These are phyloP conservation scores for Chaetothyriales sp. DNA, from an alignment of 2,329 filamentous ascomycete species.

Conservation along the genomic window DNA sequence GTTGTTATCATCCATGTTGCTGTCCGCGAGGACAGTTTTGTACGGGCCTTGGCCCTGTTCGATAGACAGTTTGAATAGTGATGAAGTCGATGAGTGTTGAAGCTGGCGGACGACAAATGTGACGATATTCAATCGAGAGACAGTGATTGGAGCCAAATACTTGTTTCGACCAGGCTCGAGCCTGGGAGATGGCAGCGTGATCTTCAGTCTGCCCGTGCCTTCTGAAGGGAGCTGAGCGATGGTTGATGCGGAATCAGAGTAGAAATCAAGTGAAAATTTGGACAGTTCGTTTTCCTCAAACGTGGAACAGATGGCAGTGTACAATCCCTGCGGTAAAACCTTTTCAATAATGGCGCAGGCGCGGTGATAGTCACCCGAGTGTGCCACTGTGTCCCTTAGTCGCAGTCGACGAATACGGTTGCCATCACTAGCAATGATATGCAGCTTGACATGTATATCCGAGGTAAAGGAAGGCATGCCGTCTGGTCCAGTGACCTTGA, in stretches of 20 bases:
- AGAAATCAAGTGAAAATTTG: conserved; percentile 61
- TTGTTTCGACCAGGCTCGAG: conserved; percentile 40
- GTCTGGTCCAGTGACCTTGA: conserved; percentile 5
- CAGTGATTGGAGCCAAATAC: conserved; percentile 39
- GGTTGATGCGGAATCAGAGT: conserved; percentile 35
- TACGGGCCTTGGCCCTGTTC: conserved; percentile 61
- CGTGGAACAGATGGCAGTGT: conserved; percentile 29
- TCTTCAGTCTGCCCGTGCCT: conserved; percentile 59
- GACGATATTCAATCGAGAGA: conserved; percentile 47
- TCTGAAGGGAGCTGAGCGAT: conserved; percentile 47
- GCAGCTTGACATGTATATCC: conserved; percentile 70
- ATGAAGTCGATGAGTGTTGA: conserved; percentile 20
- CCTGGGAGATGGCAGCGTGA: conserved; percentile 40
- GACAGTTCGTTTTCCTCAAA: conserved; percentile 39
- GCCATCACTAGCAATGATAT: conserved; percentile 46
- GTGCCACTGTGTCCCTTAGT: conserved; percentile 62
- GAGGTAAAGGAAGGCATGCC: conserved; percentile 43
- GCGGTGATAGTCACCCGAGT: conserved; percentile 78
- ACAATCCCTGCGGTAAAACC: conserved; percentile 54
- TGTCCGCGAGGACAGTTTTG: conserved; percentile 46
- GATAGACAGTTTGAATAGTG: conserved; percentile 55
- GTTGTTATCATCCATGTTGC: conserved; percentile 45
- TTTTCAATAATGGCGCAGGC: conserved; percentile 60
- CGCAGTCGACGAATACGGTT: conserved; percentile 52
- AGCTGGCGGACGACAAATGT: conserved; percentile 33